Conservation (phyloP, 345 rosid species). For the Lagerstroemia speciosa region DNA sequence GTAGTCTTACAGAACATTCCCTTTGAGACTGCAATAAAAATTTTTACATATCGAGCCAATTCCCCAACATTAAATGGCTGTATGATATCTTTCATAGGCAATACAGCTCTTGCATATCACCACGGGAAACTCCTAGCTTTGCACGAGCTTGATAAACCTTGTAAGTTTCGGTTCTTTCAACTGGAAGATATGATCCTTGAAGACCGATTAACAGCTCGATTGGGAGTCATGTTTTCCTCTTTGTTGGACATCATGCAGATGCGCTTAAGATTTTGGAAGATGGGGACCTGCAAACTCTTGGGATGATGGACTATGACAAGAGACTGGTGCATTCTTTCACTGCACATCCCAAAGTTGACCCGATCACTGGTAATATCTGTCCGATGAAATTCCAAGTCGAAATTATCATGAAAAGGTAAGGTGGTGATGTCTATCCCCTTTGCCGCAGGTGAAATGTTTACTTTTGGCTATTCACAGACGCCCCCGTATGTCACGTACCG, state of each 20-base stretch:
- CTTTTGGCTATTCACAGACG: conserved; percentile 65
- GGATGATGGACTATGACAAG: too few species aligned
- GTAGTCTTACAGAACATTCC: conserved; percentile 20
- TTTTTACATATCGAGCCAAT: not conserved
- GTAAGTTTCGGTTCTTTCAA: conserved; percentile 30
- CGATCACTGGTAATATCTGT: conserved; percentile 54
- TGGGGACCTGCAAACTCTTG: too few species aligned
- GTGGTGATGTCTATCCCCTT: not conserved
- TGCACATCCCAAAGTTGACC: conserved; percentile 85
- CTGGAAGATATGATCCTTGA: not conserved
- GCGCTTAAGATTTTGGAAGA: too few species aligned
- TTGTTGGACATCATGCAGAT: conserved; percentile 34
- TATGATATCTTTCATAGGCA: conserved; percentile 43
- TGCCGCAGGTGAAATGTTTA: conserved; percentile 86
- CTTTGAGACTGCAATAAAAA: not conserved
- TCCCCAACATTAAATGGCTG: not conserved
- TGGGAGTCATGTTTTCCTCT: not conserved
- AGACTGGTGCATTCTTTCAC: too few species aligned
- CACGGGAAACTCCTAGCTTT: conserved; percentile 84
- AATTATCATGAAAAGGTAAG: conserved; percentile 2
- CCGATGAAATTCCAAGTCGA: not conserved
- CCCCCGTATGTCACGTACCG: conserved; percentile 87
- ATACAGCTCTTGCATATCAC: conserved; percentile 79
- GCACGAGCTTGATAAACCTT: conserved; percentile 75
- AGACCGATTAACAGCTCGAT: too few species aligned